Evolutionary conservation across 495 filamentous ascomycete genomes (phyloP).

Genomic region (Penicillium alfredii): DNA sequence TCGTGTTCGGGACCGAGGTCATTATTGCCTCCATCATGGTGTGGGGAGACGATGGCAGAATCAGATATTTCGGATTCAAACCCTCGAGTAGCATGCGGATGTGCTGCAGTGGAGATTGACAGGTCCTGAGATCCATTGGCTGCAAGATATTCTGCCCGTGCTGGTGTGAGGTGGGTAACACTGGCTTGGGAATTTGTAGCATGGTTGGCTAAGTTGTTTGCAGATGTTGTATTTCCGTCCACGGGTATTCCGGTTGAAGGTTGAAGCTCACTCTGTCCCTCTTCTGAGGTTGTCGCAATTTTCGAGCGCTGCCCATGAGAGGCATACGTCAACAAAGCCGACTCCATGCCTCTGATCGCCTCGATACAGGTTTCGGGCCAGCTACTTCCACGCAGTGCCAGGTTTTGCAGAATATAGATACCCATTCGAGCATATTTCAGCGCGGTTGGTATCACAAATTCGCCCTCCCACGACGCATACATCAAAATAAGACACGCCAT

Average conservation of each 20-base stretch:
- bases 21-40: slow-evolving; percentile 1
- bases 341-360: slow-evolving; percentile 35
- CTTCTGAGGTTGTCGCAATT: not conserved
- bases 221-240: too few relatives aligned
- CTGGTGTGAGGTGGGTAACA: too few relatives aligned
- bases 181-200: too few relatives aligned
- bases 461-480: slow-evolving; percentile 39
- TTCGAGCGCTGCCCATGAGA: too few relatives aligned
- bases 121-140: too few relatives aligned
- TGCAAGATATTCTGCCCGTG: too few relatives aligned
- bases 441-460: slow-evolving; percentile 26
- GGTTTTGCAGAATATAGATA: slow-evolving; percentile 28
- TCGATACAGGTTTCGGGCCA: slow-evolving; percentile 42
- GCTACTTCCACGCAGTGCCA: slow-evolving; percentile 30
- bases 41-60: slow-evolving; percentile 6
- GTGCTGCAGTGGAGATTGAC: too few relatives aligned
- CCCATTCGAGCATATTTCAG: slow-evolving; percentile 32
- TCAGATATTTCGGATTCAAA: too few relatives aligned
- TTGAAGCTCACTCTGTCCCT: too few relatives aligned
- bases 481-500: slow-evolving; percentile 45
- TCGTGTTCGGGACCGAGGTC: slow-evolving; percentile 2
- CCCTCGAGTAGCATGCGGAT: too few relatives aligned
- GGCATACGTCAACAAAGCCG: slow-evolving; percentile 27
- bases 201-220: too few relatives aligned
- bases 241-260: too few relatives aligned